These are phyloP conservation scores for Geosiphon pyriformis DNA, from an alignment of 192 early-diverging fungal genomes.

Conservation along the genomic window DNA sequence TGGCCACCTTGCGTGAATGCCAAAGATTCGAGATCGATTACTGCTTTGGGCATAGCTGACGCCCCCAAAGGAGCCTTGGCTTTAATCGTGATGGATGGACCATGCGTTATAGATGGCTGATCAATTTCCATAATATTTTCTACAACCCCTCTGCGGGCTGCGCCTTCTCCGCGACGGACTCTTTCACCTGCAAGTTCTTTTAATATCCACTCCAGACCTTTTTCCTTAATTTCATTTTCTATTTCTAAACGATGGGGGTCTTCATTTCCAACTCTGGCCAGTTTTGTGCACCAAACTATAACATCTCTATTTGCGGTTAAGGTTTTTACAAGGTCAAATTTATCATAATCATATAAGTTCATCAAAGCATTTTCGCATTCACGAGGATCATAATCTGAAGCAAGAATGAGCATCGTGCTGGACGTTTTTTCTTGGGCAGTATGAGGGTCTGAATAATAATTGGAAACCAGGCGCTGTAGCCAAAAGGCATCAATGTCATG, in stretches of 20 bases:
- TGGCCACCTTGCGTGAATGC: constrained; percentile 91
- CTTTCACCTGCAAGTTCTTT: constrained; percentile 59
- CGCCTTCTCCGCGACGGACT: constrained; percentile 41
- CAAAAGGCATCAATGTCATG: constrained; percentile 97
- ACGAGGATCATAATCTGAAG: constrained; percentile 59
- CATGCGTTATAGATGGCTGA: constrained; percentile 29
- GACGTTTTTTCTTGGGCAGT: constrained; percentile 85
- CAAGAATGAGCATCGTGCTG: constrained; percentile 67
- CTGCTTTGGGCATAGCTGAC: constrained; percentile 51
- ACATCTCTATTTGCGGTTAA: constrained; percentile 83
- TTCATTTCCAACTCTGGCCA: constrained; percentile 67
- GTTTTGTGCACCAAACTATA: constrained; percentile 86
- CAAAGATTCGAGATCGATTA: constrained; percentile 77
- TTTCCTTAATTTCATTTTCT: constrained; percentile 64
- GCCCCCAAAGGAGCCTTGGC: constrained; percentile 44
- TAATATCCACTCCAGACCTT: constrained; percentile 67
- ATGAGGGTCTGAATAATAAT: constrained; percentile 80
- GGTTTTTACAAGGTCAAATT: constrained; percentile 91
- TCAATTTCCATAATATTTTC: constrained; percentile 67
- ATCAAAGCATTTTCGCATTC: constrained; percentile 96
- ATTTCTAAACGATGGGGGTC: constrained; percentile 50
- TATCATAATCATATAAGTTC: constrained; percentile 92
- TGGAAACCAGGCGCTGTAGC: constrained; percentile 82
- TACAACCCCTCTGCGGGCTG: constrained; percentile 56
- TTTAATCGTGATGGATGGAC: constrained; percentile 38